phyloP scores from a whole-genome alignment of 495 filamentous ascomycete genomes.

The Cladorrhinum samala region DNA sequence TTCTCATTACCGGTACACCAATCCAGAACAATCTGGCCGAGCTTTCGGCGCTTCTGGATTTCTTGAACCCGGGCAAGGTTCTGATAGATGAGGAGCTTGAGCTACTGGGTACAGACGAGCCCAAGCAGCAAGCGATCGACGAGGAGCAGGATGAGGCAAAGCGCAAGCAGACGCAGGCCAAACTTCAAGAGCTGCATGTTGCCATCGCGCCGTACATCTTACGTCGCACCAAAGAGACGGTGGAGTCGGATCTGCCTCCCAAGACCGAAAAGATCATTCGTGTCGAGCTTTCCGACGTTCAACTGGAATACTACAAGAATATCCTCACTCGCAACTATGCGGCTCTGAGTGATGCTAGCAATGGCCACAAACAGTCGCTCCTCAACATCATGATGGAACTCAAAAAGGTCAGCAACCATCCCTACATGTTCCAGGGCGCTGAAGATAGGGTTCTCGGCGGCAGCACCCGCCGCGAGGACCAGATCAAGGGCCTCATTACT shows the following conservation, averaged over 20 bases:
- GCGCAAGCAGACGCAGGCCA: conserved; percentile 29
- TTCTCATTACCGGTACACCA: conserved; percentile 94
- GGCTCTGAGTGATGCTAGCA: conserved; percentile 81
- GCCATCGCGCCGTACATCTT: conserved; percentile 87
- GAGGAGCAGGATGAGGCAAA: conserved; percentile 32
- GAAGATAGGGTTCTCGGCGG: conserved; percentile 80
- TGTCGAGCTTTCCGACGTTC: conserved; percentile 90
- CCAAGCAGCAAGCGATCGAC: conserved; percentile 23
- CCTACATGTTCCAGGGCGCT: conserved; percentile 92
- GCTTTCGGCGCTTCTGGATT: conserved; percentile 85
- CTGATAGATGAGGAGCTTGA: conserved; percentile 87
- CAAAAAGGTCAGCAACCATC: conserved; percentile 98
- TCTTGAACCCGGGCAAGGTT: conserved; percentile 85
- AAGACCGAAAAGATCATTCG: conserved; percentile 99
- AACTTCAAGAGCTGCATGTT: conserved; percentile 58
- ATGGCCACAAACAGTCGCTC: conserved; percentile 86
- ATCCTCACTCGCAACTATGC: conserved; percentile 96
- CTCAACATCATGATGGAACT: conserved; percentile 99
- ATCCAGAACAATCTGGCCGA: conserved; percentile 96
- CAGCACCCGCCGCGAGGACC: conserved; percentile 73
- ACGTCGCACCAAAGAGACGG: conserved; percentile 93
- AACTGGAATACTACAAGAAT: conserved; percentile 97
- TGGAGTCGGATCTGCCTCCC: conserved; percentile 89
- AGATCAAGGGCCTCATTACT: conserved; percentile 82
- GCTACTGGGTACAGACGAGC: conserved; percentile 35